These are phyloP conservation scores for Tolypocladium ophioglossoides DNA, from an alignment of 2,329 filamentous ascomycete species.

Conservation along the genomic window DNA sequence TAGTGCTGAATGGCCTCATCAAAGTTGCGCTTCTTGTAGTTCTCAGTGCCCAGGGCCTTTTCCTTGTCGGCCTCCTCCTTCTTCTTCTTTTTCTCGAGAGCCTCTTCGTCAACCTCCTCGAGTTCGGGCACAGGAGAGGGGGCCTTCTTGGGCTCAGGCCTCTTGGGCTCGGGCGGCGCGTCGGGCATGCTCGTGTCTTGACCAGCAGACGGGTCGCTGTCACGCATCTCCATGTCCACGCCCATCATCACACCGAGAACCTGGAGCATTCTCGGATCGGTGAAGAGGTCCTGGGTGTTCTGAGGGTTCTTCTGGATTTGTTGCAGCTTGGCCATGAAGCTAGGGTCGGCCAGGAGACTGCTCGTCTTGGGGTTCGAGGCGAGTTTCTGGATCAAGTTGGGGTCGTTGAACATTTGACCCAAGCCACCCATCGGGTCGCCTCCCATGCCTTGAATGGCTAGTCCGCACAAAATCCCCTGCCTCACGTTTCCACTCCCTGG, in stretches of 20 bases:
- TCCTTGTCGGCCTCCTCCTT: constrained; percentile 90
- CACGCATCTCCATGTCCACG: constrained; percentile 64
- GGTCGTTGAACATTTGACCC: constrained; percentile 91
- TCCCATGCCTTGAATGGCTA: constrained; percentile 16
- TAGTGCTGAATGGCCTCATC: constrained; percentile 93
- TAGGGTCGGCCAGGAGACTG: constrained; percentile 63
- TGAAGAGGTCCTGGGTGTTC: constrained; percentile 68
- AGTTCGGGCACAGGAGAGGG: constrained; percentile 46
- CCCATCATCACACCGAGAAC: constrained; percentile 91
- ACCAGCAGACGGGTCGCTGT: constrained; percentile 21
- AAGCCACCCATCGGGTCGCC: constrained; percentile 65
- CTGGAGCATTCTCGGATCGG: constrained; percentile 84
- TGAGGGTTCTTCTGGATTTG: constrained; percentile 71
- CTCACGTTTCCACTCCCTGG: background rate
- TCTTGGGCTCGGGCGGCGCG: constrained; percentile 30
- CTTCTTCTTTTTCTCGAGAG: constrained; percentile 72
- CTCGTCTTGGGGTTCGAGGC: constrained; percentile 92
- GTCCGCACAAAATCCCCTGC: background rate
- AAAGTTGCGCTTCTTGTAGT: constrained; percentile 98
- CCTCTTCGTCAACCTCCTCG: constrained; percentile 72
- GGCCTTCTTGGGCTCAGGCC: constrained; percentile 43
- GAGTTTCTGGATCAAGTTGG: constrained; percentile 80
- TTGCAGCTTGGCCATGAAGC: constrained; percentile 87
- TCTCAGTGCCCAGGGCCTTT: constrained; percentile 86
- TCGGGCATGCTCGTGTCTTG: constrained; percentile 70